Evolutionary conservation across 495 filamentous ascomycete species (phyloP).

Genomic region (Podospora pseudopauciseta): DNA sequence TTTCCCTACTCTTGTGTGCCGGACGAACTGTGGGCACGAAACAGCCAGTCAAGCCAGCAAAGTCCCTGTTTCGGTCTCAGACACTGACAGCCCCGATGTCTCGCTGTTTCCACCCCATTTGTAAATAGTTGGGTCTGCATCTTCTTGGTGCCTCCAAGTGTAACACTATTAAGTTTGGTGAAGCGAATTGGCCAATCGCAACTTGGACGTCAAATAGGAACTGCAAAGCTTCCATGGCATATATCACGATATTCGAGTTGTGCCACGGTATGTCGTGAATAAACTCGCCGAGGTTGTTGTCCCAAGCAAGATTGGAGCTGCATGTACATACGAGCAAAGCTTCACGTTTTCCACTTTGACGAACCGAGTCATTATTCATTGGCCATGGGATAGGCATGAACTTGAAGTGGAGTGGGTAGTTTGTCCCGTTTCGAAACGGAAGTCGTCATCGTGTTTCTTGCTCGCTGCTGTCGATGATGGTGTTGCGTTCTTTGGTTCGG

Average conservation of each 20-base stretch:
- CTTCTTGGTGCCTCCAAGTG: not conserved
- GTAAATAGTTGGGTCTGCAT: not conserved
- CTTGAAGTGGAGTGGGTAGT: not conserved
- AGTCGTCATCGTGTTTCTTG: not conserved
- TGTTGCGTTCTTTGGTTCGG: not conserved
- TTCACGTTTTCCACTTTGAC: not conserved
- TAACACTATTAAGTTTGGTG: not conserved
- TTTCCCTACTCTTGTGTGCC: not conserved
- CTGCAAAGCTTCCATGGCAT: not conserved
- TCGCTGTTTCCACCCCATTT: not conserved
- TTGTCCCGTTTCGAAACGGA: not conserved
- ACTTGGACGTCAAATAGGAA: not conserved
- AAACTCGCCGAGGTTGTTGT: not conserved
- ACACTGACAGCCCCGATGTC: not conserved
- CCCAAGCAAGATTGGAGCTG: not conserved
- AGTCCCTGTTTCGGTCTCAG: slow-evolving; percentile 4
- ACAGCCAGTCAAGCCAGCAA: not conserved
- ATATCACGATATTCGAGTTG: not conserved
- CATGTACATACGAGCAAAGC: too few relatives aligned
- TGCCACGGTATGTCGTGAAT: not conserved
- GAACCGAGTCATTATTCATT: not conserved
- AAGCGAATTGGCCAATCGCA: not conserved
- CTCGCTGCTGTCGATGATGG: not conserved
- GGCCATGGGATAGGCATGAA: not conserved
- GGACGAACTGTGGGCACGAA: not conserved